phyloP scores from a whole-genome alignment of 345 rosid species.

The Boechera divaricarpa region DNA sequence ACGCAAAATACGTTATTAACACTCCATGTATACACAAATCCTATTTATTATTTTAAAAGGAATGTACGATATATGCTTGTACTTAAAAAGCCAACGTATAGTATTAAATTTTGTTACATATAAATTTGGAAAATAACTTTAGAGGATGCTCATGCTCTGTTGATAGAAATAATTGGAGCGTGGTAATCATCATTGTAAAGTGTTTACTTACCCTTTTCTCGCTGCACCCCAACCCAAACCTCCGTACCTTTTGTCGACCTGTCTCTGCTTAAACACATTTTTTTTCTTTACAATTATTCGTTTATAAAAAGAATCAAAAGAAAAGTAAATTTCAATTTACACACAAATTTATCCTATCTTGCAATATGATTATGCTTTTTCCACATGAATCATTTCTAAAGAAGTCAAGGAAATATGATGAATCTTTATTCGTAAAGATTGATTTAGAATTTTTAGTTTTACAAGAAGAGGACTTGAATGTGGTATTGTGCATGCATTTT shows the following conservation, averaged over 20 bases:
- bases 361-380: constrained; percentile 5
- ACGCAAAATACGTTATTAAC: not conserved
- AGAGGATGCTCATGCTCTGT: constrained; percentile 36
- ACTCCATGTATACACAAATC: not conserved
- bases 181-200: constrained; percentile 49
- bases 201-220: constrained; percentile 45
- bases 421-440: constrained; percentile 1
- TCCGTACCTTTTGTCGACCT: constrained; percentile 45
- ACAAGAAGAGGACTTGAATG: not conserved
- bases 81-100: constrained; percentile 27
- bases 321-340: not conserved
- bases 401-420: constrained; percentile 28
- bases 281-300: constrained; percentile 2
- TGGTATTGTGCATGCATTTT: not conserved
- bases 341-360: not conserved
- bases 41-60: not conserved
- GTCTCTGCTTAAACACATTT: constrained; percentile 31
- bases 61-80: constrained; percentile 20
- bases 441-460: constrained; percentile 3
- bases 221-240: constrained; percentile 42
- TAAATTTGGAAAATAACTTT: constrained; percentile 41
- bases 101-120: constrained; percentile 14
- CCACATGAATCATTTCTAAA: not conserved
- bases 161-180: constrained; percentile 45
- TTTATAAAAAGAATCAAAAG: not conserved